Percentiles rank a stretch among this genome's conserved stretches.
These are phyloP conservation scores for Cyberlindnera saturnus DNA, from an alignment of 805 yeast species.

Conservation along the genomic window DNA sequence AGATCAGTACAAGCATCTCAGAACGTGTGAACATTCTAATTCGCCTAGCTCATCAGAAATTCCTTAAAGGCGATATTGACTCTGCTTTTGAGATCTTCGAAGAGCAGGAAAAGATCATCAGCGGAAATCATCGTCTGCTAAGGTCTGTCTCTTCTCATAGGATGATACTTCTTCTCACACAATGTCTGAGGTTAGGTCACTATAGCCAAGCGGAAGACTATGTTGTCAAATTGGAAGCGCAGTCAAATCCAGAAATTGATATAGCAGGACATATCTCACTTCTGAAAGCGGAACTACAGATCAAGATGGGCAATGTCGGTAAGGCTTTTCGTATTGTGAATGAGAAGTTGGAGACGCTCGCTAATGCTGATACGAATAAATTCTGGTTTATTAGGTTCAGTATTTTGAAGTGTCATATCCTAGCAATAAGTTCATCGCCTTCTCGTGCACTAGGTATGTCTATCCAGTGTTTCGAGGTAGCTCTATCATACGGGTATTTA, in stretches of 20 bases:
- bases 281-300: slow-evolving; percentile 19
- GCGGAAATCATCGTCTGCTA: slow-evolving; percentile 24
- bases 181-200: slow-evolving; percentile 22
- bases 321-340: slow-evolving; percentile 20
- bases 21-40: slow-evolving; percentile 36
- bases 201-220: slow-evolving; percentile 21
- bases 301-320: slow-evolving; percentile 18
- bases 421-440: slow-evolving; percentile 37
- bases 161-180: slow-evolving; percentile 32
- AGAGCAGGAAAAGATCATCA: slow-evolving; percentile 22
- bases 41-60: slow-evolving; percentile 33
- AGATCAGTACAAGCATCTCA: slow-evolving; percentile 29
- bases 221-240: slow-evolving; percentile 19
- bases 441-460: slow-evolving; percentile 45
- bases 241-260: slow-evolving; percentile 23
- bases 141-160: slow-evolving; percentile 36
- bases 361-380: slow-evolving; percentile 25
- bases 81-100: slow-evolving; percentile 32
- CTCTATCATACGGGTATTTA: slow-evolving; percentile 40
- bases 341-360: slow-evolving; percentile 9
- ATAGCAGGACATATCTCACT: slow-evolving; percentile 24
- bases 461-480: slow-evolving; percentile 42
- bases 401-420: slow-evolving; percentile 39
- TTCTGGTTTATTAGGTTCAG: slow-evolving; percentile 42
- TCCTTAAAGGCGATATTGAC: slow-evolving; percentile 35